Evolutionary conservation across 331 rosid genomes (phyloP).

Genomic region (Spiraea crenata): DNA sequence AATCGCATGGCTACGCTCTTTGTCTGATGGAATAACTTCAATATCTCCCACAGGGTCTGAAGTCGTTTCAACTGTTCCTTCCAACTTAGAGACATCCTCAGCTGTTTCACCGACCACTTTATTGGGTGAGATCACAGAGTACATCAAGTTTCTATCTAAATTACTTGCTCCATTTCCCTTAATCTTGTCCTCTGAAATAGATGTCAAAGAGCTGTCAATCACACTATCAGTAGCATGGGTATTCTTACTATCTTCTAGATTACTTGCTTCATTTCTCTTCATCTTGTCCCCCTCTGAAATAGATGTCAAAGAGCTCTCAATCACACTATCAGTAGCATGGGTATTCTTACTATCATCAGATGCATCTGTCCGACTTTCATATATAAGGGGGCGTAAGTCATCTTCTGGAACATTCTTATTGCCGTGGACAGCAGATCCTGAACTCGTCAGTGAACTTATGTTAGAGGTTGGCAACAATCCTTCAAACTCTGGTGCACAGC

Average conservation of each 20-base stretch:
- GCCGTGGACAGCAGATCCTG: slow-evolving; percentile 28
- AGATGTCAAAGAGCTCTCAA: slow-evolving; percentile 27
- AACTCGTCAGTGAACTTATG: slow-evolving; percentile 19
- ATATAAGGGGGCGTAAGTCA: slow-evolving; percentile 28
- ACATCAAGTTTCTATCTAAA: slow-evolving; percentile 22
- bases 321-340: slow-evolving; percentile 22
- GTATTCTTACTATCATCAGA: slow-evolving; percentile 28
- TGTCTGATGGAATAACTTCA: slow-evolving; percentile 33
- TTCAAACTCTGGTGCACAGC: slow-evolving; percentile 22
- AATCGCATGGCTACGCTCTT: slow-evolving; percentile 22
- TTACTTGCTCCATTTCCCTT: slow-evolving; percentile 30
- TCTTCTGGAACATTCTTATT: slow-evolving; percentile 29
- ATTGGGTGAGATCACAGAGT: slow-evolving; percentile 28
- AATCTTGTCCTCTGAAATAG: slow-evolving; percentile 21
- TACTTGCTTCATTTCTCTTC: slow-evolving; percentile 31
- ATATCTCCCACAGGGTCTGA: slow-evolving; percentile 30
- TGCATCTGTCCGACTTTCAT: slow-evolving; percentile 32
- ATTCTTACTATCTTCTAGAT: slow-evolving; percentile 26
- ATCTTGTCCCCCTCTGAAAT: slow-evolving; percentile 20
- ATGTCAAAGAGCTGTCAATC: slow-evolving; percentile 26
- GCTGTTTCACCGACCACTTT: slow-evolving; percentile 28
- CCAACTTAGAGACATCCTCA: slow-evolving; percentile 30
- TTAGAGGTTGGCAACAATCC: slow-evolving; percentile 27
- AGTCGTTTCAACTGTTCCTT: slow-evolving; percentile 29
- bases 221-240: slow-evolving; percentile 21